These are phyloP conservation scores for Magnolia sinica DNA, from an alignment of 164 flowering plant genomes.

Conservation along the genomic window DNA sequence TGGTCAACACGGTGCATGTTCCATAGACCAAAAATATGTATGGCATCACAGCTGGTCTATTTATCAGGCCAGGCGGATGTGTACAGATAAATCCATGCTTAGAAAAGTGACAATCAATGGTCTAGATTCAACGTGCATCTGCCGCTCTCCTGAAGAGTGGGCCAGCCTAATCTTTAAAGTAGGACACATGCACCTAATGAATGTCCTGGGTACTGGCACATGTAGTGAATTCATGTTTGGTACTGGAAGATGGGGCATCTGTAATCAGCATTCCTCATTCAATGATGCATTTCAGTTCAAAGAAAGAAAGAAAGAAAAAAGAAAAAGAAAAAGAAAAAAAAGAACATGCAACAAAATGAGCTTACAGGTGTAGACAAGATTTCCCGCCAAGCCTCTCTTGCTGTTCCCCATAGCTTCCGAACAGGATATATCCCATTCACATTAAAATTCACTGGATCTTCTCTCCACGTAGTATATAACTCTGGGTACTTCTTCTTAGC, in stretches of 20 bases:
- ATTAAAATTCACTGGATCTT: conserved; percentile 61
- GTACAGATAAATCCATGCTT: too few species aligned
- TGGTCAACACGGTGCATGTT: not conserved
- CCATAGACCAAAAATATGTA: not conserved
- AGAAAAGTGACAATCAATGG: not conserved
- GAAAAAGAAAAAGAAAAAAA: not conserved
- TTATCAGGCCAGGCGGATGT: too few species aligned
- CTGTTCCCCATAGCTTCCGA: conserved; percentile 48
- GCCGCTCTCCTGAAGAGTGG: not conserved
- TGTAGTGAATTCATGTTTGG: too few species aligned
- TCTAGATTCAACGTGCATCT: not conserved
- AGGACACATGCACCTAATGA: too few species aligned
- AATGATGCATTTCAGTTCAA: not conserved
- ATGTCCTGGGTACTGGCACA: too few species aligned
- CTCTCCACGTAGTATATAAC: conserved; percentile 65
- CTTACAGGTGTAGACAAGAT: conserved; percentile 59
- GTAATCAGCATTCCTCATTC: not conserved
- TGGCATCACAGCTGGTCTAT: too few species aligned
- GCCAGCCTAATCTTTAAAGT: not conserved
- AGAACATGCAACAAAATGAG: not conserved
- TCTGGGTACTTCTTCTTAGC: conserved; percentile 58
- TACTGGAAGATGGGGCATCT: not conserved
- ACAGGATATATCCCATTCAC: conserved; percentile 65
- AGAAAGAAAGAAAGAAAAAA: not conserved
- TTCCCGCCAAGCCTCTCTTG: conserved; percentile 59